phyloP scores from a whole-genome alignment of 2,329 filamentous ascomycete genomes.

The Fusarium brevicatenulatum region DNA sequence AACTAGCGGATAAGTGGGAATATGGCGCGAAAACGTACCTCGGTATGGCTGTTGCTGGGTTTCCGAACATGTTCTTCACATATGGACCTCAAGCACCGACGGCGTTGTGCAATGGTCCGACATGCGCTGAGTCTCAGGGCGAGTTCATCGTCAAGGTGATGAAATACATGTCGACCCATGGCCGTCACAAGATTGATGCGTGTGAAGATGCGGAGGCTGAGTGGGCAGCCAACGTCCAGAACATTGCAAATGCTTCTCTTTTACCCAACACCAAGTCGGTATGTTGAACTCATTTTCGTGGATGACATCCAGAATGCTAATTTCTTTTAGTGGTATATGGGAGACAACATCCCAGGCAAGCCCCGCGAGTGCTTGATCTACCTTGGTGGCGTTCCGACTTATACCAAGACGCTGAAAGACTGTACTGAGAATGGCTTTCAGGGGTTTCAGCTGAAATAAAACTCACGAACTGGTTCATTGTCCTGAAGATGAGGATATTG shows the following conservation, averaged over 20 bases:
- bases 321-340: not conserved
- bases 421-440: not conserved
- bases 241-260: not conserved
- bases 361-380: not conserved
- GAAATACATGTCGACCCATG: not conserved
- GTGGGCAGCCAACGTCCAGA: not conserved
- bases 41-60: not conserved
- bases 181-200: not conserved
- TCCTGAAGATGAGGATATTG: rapidly evolving
- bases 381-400: not conserved
- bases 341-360: not conserved
- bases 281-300: not conserved
- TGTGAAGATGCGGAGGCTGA: not conserved
- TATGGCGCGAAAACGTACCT: not conserved
- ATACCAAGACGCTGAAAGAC: not conserved
- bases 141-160: not conserved
- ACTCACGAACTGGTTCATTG: too few species aligned
- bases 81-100: constrained; percentile 5
- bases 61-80: constrained; percentile 14
- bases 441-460: not conserved
- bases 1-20: not conserved
- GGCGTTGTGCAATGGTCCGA: not conserved
- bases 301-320: too few species aligned
- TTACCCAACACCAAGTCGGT: not conserved
- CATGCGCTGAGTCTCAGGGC: not conserved